Conservation (phyloP, 805 yeast genomes). For the Candida awuae region DNA sequence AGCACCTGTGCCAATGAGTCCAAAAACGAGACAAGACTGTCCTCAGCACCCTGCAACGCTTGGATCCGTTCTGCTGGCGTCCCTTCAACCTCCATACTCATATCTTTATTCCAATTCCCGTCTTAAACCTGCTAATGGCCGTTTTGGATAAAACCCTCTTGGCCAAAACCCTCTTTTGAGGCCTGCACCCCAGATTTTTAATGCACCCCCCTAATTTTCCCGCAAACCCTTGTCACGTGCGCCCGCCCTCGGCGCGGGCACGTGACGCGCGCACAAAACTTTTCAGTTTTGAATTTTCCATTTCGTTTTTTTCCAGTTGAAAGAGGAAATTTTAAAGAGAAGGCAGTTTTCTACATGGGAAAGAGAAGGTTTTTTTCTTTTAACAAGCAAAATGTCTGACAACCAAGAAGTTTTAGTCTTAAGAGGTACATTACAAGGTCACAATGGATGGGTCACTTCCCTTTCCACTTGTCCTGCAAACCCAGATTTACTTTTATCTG, state of each 20-base stretch:
- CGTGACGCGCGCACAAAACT: too few species aligned
- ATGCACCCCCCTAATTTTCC: too few species aligned
- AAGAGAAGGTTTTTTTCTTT: neutral
- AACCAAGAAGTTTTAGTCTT: slow-evolving; percentile 92
- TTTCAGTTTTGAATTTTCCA: too few species aligned
- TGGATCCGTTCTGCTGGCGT: neutral
- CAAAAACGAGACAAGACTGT: neutral
- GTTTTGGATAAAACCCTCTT: too few species aligned
- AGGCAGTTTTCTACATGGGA: neutral
- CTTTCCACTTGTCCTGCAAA: slow-evolving; percentile 95
- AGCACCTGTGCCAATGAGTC: neutral
- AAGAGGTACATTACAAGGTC: slow-evolving; percentile 98
- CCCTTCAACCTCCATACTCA: neutral
- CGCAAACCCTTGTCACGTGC: too few species aligned
- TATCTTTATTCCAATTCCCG: neutral
- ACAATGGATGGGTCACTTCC: slow-evolving; percentile 96
- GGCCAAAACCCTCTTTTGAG: too few species aligned
- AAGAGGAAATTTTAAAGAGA: neutral
- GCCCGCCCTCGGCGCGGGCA: too few species aligned
- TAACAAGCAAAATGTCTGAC: slow-evolving; percentile 47
- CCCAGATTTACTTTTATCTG: slow-evolving; percentile 97
- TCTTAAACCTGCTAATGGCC: too few species aligned
- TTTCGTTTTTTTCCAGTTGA: too few species aligned
- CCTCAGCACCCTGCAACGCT: neutral
- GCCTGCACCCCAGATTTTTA: too few species aligned